Evolutionary conservation across 1,284 basidiomycete species (phyloP).

Genomic region (Tilletia setariae): DNA sequence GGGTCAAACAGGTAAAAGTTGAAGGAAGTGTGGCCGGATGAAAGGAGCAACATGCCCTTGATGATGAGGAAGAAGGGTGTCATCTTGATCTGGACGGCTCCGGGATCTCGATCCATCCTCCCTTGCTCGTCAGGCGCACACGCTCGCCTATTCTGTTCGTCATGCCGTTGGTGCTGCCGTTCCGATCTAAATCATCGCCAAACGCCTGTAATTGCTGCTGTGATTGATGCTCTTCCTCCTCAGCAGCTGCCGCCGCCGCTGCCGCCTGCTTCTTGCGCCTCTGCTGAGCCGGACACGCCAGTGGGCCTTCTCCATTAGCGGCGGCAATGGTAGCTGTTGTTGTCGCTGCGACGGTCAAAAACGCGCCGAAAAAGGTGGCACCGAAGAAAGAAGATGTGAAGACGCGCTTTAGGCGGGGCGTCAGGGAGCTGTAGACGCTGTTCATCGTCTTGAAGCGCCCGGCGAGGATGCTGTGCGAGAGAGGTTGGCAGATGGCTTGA

Average conservation of each 20-base stretch:
- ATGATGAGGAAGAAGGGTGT: not conserved
- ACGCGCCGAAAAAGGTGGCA: constrained; percentile 11
- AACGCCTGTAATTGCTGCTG: not conserved
- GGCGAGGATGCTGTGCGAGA: not conserved
- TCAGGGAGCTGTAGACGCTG: not conserved
- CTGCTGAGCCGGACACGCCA: constrained; percentile 5
- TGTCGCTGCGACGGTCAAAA: constrained; percentile 9
- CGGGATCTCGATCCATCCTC: constrained; percentile 14
- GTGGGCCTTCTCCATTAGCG: not conserved
- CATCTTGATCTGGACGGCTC: not conserved
- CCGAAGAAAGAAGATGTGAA: constrained; percentile 15
- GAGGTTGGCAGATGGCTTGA: not conserved
- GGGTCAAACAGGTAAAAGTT: no score
- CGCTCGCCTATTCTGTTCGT: not conserved
- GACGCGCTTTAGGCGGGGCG: constrained; percentile 3
- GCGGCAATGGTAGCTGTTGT: not conserved
- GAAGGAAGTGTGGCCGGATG: no score
- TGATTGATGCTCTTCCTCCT: not conserved
- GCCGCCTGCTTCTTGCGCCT: not conserved
- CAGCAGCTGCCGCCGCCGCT: not conserved
- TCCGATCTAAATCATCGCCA: not conserved
- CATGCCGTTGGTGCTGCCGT: not conserved
- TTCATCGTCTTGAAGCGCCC: not conserved
- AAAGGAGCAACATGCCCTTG: not conserved
- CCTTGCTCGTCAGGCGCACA: constrained; percentile 3